Percentiles rank a stretch among this genome's conserved stretches.
Conservation (phyloP, 305 asterid genomes). For the Solanum chacoense region DNA sequence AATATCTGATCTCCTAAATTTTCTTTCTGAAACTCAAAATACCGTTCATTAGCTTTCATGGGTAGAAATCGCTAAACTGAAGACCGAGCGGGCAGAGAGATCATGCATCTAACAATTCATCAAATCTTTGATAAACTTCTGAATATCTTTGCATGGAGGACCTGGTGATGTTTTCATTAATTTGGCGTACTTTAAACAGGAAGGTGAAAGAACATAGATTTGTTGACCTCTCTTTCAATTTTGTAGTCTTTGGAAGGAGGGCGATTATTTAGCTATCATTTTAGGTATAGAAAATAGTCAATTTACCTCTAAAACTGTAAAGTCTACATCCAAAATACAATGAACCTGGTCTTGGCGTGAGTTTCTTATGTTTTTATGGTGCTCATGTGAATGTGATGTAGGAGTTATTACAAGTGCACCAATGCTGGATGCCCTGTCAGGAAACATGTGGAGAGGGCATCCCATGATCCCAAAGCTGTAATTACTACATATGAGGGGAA, state of each 20-base stretch:
- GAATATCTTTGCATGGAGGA: neutral
- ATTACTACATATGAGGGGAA: constrained; percentile 95
- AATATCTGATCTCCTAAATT: neutral
- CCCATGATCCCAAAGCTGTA: constrained; percentile 91
- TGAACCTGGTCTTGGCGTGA: neutral
- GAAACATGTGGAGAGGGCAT: constrained; percentile 95
- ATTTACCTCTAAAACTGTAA: neutral
- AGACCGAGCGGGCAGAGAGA: neutral
- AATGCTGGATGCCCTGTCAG: constrained; percentile 80
- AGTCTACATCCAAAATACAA: neutral
- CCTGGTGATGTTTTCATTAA: neutral
- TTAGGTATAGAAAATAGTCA: neutral
- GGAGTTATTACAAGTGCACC: constrained; percentile 97
- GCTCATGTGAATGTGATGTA: constrained; percentile 19
- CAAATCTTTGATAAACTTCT: neutral
- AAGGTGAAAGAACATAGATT: neutral
- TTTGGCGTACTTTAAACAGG: neutral
- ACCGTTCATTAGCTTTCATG: neutral
- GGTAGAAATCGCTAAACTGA: neutral
- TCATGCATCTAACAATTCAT: neutral
- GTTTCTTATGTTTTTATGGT: neutral
- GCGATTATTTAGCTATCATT: neutral
- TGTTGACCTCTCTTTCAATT: neutral
- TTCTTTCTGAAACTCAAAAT: neutral
- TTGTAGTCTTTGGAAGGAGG: neutral